Base-by-base conservation (phyloP, 495 filamentous ascomycete species). In the Lichenothelia convexa region DNA sequence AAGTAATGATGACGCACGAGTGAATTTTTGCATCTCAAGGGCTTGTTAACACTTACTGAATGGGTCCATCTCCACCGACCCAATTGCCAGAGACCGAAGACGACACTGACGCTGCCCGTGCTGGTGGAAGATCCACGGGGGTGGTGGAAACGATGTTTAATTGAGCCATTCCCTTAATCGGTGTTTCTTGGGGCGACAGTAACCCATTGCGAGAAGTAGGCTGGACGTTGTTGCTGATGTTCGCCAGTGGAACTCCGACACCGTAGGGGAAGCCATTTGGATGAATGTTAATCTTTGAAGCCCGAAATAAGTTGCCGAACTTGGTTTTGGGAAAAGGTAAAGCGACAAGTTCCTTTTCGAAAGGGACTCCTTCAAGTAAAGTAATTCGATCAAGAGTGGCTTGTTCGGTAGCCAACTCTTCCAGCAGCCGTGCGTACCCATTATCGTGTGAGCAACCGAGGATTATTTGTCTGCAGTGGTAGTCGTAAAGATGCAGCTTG, bases 381-480 rank as follows among this genome's bases (percentile, higher is more conserved):
- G 75, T 79, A 21, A 91, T 62, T 4, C 69, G 65, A n/a, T 64
- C 57, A 11, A 62, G 58, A 21, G 67, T 63, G 24, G 64, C 53
- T 3, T 58, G 56, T 34, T 75, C 68, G 29, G 59, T 57, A 33
- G 70, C 54, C 27, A 74, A 61, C 42, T 81, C 63, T 45, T 75
- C 71, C n/a, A 93, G 55, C 38, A 78, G 66, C 1, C 71, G 63
- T 18, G 68, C 71, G 53, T 84, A 91, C 22, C 71, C 69, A 38
- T 70, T 68, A 53, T 85, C 78, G 41, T 81, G 76, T 16, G 77
- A 78, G 42, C 82, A 75, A 9, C 82, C 84, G 30, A 93, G 60
- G 32, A 86, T 58, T 29, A 91, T 73, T 41, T 85, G 80, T 45
- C 77, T 78, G 56, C 83, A 91, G 52, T 83, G 79, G 47, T 63